phyloP scores from a whole-genome alignment of 1,139 yeast species.

The Komagataea norvegica region DNA sequence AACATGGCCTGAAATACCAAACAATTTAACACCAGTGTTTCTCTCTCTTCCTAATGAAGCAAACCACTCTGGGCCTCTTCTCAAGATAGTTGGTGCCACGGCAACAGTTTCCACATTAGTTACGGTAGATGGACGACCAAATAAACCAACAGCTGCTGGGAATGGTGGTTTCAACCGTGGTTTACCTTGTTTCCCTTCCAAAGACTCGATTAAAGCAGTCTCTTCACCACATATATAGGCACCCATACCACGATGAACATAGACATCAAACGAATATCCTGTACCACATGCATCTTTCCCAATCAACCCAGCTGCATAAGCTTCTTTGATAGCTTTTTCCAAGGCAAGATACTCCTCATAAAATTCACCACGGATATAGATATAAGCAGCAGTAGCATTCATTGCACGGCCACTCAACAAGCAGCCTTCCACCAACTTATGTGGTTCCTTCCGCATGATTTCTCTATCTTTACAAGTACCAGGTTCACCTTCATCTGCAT shows the following conservation, averaged over 20 bases:
- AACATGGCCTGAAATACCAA: constrained; percentile 84
- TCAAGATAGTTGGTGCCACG: constrained; percentile 80
- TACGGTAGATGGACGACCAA: constrained; percentile 87
- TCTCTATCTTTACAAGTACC: constrained; percentile 92
- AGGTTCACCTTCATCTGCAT: constrained; percentile 93
- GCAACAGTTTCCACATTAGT: constrained; percentile 88
- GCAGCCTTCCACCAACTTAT: constrained; percentile 85
- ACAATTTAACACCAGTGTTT: constrained; percentile 75
- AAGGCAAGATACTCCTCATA: constrained; percentile 69
- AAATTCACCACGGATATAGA: constrained; percentile 85
- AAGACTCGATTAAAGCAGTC: constrained; percentile 79
- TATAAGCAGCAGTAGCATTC: constrained; percentile 91
- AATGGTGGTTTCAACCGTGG: constrained; percentile 91
- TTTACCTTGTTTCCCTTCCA: constrained; percentile 89
- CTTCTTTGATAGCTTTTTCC: constrained; percentile 81
- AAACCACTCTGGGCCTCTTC: constrained; percentile 89
- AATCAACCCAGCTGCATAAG: constrained; percentile 70
- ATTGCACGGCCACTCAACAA: constrained; percentile 82
- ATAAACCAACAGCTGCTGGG: constrained; percentile 90
- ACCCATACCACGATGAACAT: constrained; percentile 86
- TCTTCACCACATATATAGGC: constrained; percentile 91
- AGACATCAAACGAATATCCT: constrained; percentile 78
- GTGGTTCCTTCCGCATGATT: constrained; percentile 85
- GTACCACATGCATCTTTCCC: constrained; percentile 86
- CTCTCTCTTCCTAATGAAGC: constrained; percentile 78